Evolutionary conservation across 805 yeast species (phyloP), one percentile per base, ranked within the genome.

Genomic region (Saccharomycopsis sp.): DNA sequence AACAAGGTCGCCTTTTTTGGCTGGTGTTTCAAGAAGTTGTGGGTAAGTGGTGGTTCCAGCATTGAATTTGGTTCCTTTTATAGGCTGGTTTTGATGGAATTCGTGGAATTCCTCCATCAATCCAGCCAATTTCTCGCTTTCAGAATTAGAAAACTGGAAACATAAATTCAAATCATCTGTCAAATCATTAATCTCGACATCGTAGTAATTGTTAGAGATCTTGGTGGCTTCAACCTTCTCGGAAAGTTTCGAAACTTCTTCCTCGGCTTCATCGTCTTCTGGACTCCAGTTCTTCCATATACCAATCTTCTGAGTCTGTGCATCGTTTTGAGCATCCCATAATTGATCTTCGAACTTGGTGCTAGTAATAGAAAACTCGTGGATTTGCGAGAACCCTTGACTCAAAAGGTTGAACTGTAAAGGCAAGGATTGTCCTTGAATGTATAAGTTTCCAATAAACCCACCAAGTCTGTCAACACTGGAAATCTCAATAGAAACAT

Each of bases 401-500:
- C 76, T 75, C 59, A 87, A 73, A 56, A 89, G 74, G 20, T 73
- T 70, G 14, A 77, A 73, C 65, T 86, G 92, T 62, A 83, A 76
- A 22, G 89, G 91, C 35, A 69, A 64, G 34, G 75, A 73, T 52
- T 75, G 75, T 1, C 82, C 77, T 14, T 78, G 79, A 9, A 82
- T 66, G 67, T 73, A 86, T 55, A 88, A 65, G 66, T 84, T 82
- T 53, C 96, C 94, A 66, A 88, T 82, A 67, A 90, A 90, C 0
- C 87, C 89, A 59, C 96, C 96, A 58, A 85, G 76, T 67, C 84
- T 87, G 69, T 90, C 97, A 56, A 81, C 80, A 58, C 81, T 85
- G 63, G 81, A 81, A 20, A 89, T 79, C 56, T 85, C 86, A 63
- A 89, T 73, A 63, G 80, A 83, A 50, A 89, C 88, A 62, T 84